phyloP scores from a whole-genome alignment of 2,329 filamentous ascomycete genomes.

The Immersiporthe knoxdaviesiana region DNA sequence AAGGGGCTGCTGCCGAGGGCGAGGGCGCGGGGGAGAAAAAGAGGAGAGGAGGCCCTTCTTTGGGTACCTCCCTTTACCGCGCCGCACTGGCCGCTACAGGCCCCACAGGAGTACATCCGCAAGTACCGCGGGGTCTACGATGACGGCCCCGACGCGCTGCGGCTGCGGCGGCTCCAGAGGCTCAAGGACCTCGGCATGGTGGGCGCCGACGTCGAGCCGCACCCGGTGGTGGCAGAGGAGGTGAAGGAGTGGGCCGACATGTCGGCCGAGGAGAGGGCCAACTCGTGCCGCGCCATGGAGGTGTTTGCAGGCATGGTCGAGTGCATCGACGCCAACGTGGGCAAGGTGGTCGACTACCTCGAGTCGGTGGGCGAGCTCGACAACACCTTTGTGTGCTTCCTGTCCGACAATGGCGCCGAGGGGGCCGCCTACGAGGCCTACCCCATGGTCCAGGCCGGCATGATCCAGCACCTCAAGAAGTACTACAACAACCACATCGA shows the following conservation, averaged over 20 bases:
- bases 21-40: conserved; percentile 32
- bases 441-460: conserved; percentile 31
- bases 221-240: conserved; percentile 54
- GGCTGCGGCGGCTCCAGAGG: conserved; percentile 54
- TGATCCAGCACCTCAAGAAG: conserved; percentile 42
- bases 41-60: conserved; percentile 52
- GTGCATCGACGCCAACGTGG: conserved; percentile 62
- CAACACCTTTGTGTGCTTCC: conserved; percentile 67
- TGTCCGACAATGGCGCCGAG: conserved; percentile 58
- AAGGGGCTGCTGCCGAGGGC: conserved; percentile 32
- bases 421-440: conserved; percentile 34
- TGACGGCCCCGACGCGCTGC: conserved; percentile 61
- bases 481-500: conserved; percentile 61
- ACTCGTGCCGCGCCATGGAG: conserved; percentile 60
- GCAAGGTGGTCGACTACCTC: conserved; percentile 61
- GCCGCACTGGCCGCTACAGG: conserved; percentile 67
- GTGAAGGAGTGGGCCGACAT: conserved; percentile 53
- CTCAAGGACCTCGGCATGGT: conserved; percentile 63
- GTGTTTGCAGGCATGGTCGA: conserved; percentile 68
- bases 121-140: conserved; percentile 65
- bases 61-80: conserved; percentile 62
- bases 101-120: conserved; percentile 55
- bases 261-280: conserved; percentile 48
- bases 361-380: conserved; percentile 60
- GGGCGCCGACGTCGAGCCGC: conserved; percentile 51